Evolutionary conservation across 257 asterid species (phyloP), one percentile per base, ranked within the genome.

Genomic region (Parsonsia alboflavescens): DNA sequence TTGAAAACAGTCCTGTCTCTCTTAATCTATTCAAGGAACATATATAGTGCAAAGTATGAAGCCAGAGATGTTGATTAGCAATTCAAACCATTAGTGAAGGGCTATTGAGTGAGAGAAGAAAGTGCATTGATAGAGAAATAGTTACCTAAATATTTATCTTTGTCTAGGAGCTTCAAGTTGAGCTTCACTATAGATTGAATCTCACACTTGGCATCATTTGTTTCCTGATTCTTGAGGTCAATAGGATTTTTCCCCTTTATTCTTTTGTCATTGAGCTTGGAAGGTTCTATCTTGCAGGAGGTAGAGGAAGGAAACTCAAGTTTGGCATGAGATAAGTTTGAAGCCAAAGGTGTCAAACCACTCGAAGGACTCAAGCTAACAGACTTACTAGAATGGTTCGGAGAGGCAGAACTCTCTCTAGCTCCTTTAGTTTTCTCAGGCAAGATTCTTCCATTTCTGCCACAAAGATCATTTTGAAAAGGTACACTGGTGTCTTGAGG

Each of bases 111-210:
- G 44, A 63, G 1, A 36, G 13, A 26, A 65, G 70, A 19, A 39
- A 19, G 39, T 39, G 49, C 15, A 65, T 19, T 39, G 19, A 21
- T 49, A 65, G 28, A 39, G 70, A 64, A 54, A 64, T 36, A 39
- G 28, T 49, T 84, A 91, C 97, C 96, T 82, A 91, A 75, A 78
- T 82, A 88, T 76, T 81, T 80, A 54, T 77, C 87, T 74, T 57
- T 81, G 36, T 81, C 74, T 70, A 83, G 89, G 77, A 89, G 82
- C 80, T 86, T 90, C 19, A 90, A 81, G 85, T 89, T 89, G 81
- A 91, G 90, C 89, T 87, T 91, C 75, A 91, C 97, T 13, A 89
- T 90, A 69, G 93, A 85, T 66, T 85, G 93, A 74, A 91, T 85
- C 83, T 91, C 97, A 76, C 80, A 80, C 82, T 86, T 91, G 82